phyloP scores from a whole-genome alignment of 306 rosid species.

The Oemleria cerasiformis region DNA sequence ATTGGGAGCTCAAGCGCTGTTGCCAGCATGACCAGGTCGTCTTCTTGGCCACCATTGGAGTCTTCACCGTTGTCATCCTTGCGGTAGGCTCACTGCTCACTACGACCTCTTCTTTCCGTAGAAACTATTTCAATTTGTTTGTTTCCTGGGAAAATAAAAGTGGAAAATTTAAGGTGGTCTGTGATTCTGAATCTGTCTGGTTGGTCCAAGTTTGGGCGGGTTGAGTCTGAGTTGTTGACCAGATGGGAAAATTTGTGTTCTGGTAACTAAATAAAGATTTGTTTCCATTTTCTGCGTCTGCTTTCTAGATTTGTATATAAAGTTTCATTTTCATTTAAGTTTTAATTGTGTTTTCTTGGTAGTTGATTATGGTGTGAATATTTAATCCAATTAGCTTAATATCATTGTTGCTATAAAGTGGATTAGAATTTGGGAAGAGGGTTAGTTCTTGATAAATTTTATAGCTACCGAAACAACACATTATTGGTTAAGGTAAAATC shows the following conservation, averaged over 20 bases:
- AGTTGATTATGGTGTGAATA: background rate
- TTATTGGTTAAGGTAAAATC: background rate
- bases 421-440: background rate
- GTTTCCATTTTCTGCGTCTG: background rate
- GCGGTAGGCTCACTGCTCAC: slow-evolving; percentile 35
- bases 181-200: no score
- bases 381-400: background rate
- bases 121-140: background rate
- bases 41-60: slow-evolving; percentile 59
- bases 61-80: slow-evolving; percentile 68
- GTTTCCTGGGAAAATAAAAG: background rate
- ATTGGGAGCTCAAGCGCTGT: slow-evolving; percentile 86
- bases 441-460: background rate
- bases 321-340: background rate
- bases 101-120: background rate
- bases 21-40: slow-evolving; percentile 73
- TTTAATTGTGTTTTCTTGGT: background rate
- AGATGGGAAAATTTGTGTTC: background rate
- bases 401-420: background rate
- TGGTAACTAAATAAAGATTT: background rate
- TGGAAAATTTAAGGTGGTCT: background rate
- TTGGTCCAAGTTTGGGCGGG: background rate
- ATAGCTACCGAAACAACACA: background rate
- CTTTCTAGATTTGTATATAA: background rate
- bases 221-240: background rate